These are phyloP conservation scores for Pseudophaeomoniella oleicola DNA, from an alignment of 2,329 filamentous ascomycete species.

Conservation along the genomic window DNA sequence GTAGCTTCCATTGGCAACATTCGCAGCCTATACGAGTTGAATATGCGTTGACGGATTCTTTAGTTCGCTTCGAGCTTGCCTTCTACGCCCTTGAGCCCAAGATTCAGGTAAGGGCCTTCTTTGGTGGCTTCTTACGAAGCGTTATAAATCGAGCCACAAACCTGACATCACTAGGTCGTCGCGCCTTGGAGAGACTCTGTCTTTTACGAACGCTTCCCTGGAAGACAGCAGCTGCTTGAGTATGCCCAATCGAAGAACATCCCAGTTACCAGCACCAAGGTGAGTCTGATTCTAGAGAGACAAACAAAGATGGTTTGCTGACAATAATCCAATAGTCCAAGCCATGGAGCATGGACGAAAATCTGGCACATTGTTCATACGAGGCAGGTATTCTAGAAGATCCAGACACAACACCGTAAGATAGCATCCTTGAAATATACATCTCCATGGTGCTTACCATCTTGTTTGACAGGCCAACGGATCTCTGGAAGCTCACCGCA, in stretches of 20 bases:
- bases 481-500: constrained; percentile 64
- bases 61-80: constrained; percentile 34
- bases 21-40: no score
- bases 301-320: no score
- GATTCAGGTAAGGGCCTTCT: constrained; percentile 26
- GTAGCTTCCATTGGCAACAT: no score
- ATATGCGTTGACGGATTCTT: no score
- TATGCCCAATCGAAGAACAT: constrained; percentile 32
- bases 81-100: constrained; percentile 32
- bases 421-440: no score
- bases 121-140: background rate
- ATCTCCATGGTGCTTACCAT: no score
- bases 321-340: no score
- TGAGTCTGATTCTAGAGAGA: no score
- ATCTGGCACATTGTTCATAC: constrained; percentile 50
- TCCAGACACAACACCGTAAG: constrained; percentile 43
- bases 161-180: no score
- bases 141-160: no score
- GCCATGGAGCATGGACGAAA: constrained; percentile 54
- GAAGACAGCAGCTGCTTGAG: constrained; percentile 33
- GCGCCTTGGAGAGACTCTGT: constrained; percentile 33
- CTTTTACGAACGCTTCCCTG: constrained; percentile 33
- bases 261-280: constrained; percentile 32
- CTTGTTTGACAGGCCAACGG: no score
- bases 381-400: constrained; percentile 61